Evolutionary conservation across 345 rosid genomes (phyloP), one percentile per base, ranked within the genome.

Genomic region (Brassica juncea): DNA sequence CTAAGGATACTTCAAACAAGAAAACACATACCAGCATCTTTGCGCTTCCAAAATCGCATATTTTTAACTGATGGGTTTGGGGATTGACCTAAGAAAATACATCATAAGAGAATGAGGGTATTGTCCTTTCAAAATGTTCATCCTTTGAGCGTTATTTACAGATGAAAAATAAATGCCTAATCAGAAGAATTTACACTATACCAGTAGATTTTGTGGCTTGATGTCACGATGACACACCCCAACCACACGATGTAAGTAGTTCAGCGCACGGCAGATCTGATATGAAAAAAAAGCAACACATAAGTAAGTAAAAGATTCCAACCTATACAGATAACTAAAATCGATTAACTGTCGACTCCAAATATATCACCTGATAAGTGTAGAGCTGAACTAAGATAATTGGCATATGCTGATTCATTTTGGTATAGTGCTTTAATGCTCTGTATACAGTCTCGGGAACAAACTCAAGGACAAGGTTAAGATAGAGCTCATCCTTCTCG

Each of bases 1-100:
- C 68, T 27, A 32, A 23, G 32, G 32, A 37, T 31, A 81, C 12
- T 60, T 70, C 6, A 15, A 30, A 65, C 66, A 60, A 30, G 30
- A 5, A 32, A 2, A 32, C 78, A 82, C 88, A 67, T 91, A 95
- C 99, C 98, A 95, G 82, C 89, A 86, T 95, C 92, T 95, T 95
- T 75, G 99, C 99, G 74, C 98, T 95, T 32, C 99, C 99, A 71
- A 93, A 95, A 84, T 95, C 99, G 35, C 99, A 95, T 27, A 95
- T 92, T 84, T 93, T 95, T 80, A 95, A 79, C 80, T 91, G 94
- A 79, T 92, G 97, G 12, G 90, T 88, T 52, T 86, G 91, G 76
- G 98, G 89, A 85, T 93, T 93, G 76, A 93, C 99, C 99, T 93
- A 88, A 70, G 76, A 71, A 71, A 30, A 35, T 55, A 74, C 35